A percentile compares a stretch with the other conserved stretches of the same genome.
Evolutionary conservation across 2,329 filamentous ascomycete species (phyloP).

Genomic region (Fusarium chuoi): DNA sequence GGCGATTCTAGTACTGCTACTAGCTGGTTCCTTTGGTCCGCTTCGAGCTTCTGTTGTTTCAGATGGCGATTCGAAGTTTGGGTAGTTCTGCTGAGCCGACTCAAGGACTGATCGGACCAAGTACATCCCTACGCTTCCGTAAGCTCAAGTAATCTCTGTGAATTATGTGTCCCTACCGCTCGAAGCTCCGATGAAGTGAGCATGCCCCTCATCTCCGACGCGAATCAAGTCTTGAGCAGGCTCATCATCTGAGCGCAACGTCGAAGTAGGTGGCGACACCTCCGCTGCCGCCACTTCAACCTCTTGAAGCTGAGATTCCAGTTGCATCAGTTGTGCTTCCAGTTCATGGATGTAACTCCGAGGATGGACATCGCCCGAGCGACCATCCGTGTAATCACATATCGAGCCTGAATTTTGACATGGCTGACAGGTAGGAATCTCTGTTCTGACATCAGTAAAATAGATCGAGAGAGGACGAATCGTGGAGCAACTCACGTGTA

Average conservation of each 20-base stretch:
- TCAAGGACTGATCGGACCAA: slow-evolving; percentile 17
- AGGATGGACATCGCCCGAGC: neutral
- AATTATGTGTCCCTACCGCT: neutral
- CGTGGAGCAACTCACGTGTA: neutral
- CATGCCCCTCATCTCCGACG: neutral
- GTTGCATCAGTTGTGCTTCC: neutral
- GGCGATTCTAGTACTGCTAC: neutral
- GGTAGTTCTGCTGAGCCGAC: slow-evolving; percentile 10
- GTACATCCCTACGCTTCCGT: neutral
- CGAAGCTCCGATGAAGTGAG: neutral
- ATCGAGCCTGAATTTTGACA: slow-evolving; percentile 6
- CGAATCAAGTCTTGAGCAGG: neutral
- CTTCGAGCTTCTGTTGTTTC: neutral
- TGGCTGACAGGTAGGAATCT: slow-evolving; percentile 9
- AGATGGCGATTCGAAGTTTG: neutral
- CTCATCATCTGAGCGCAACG: neutral
- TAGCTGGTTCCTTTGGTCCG: neutral
- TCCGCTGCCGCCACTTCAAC: neutral
- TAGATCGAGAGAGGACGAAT: accelerated
- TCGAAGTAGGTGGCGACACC: neutral
- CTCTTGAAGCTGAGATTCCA: neutral
- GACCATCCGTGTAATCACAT: slow-evolving; percentile 15
- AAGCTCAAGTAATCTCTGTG: accelerated
- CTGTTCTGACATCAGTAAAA: neutral
- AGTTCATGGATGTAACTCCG: slow-evolving; percentile 5